Base-by-base conservation (phyloP, 1,139 yeast genomes). In the Debaryomyces psychrophilus region DNA sequence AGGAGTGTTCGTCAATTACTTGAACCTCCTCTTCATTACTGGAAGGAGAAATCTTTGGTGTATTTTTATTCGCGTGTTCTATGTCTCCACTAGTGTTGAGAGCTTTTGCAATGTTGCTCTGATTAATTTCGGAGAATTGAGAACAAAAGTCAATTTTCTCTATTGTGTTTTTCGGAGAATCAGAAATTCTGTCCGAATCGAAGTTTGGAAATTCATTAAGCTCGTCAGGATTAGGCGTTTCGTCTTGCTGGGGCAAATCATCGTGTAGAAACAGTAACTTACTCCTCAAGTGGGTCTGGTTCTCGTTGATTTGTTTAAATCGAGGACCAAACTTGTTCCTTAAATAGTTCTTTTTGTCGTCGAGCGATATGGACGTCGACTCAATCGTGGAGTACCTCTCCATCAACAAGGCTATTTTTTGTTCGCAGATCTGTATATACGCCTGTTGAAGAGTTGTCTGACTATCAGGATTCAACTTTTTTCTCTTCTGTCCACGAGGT, bases 341-440 rank as follows among this genome's bases (percentile, higher is more conserved):
- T 20, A 65, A 57, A 53, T 67, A 66, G 22, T 55, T 52, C 31
- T 61, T 56, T 46, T 71, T 71, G 9, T 63, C 66, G 47, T 69
- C 74, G 7, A 65, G 51, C 2, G 75, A 68, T 9, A 69, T 60
- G n/a, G 71, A 62, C 1, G 73, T 63, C 4, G 73, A 68, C 48
- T 69, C 73, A 44, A 61, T 67, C 5, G 61, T 59, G 5, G 55
- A 45, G 41, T 66, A 61, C 44, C 69, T 47, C 47, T 67, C 61
- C 20, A 63, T 56, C 5, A 69, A 57, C 14, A 69, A 51, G 35
- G 57, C 52, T 36, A 62, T 62, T 37, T 65, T 67, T 11, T 55
- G 48, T 42, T 66, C 69, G 36, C 64, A 65, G 8, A 64, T 47
- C 23, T 18, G 28, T 18, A 50, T 45, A 25, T 48, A 48, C 29